Evolutionary conservation across 176 grass and related monocot genomes (phyloP).

Genomic region (Alopecurus myosuroides): DNA sequence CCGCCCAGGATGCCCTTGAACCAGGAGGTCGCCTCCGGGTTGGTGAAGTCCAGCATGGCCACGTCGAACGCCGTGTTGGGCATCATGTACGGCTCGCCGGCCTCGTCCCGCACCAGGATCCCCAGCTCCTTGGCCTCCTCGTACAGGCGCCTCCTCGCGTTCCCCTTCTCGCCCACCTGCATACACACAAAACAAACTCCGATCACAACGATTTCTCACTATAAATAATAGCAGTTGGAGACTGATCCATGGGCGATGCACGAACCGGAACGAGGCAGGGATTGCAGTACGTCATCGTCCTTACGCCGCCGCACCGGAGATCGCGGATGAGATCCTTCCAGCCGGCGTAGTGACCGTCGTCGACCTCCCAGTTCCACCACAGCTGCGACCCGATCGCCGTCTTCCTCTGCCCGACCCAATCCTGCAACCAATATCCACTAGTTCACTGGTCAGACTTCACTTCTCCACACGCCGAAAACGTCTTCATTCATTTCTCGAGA

Average conservation of each 20-base stretch:
- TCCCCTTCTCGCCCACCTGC: constrained; percentile 56
- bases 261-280: constrained; percentile 79
- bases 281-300: constrained; percentile 86
- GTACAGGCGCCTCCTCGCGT: constrained; percentile 48
- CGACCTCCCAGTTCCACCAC: constrained; percentile 98
- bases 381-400: constrained; percentile 87
- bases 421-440: constrained; percentile 33
- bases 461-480: no score
- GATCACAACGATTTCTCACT: no score
- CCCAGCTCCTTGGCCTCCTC: constrained; percentile 73
- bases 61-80: constrained; percentile 95
- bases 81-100: constrained; percentile 81
- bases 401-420: constrained; percentile 93
- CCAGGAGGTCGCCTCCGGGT: constrained; percentile 60
- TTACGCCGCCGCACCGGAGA: constrained; percentile 41
- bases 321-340: constrained; percentile 69
- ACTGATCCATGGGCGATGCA: no score
- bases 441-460: neutral
- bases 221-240: no score
- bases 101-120: constrained; percentile 57
- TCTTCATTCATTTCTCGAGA: constrained; percentile 9
- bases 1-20: constrained; percentile 72
- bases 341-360: constrained; percentile 49
- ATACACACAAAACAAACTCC: no score
- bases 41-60: constrained; percentile 88